Percentiles rank a stretch among this genome's conserved stretches.
These are phyloP conservation scores for Oropetium thomaeum DNA, from an alignment of 176 grass and related monocot genomes.

Conservation along the genomic window DNA sequence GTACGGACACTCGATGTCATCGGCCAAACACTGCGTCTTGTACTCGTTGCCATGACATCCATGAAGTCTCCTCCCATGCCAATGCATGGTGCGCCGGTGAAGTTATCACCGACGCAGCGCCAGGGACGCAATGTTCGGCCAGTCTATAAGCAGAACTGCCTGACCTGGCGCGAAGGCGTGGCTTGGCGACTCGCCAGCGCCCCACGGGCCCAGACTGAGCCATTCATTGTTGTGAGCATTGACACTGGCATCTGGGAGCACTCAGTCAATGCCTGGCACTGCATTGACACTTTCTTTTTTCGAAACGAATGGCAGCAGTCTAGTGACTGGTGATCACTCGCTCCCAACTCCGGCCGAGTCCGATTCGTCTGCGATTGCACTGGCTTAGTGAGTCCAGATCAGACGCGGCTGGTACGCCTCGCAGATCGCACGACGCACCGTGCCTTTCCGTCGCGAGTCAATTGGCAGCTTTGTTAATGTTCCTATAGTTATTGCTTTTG, in stretches of 20 bases:
- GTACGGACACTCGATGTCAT: neutral
- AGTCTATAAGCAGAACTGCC: neutral
- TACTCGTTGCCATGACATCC: neutral
- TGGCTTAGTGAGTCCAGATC: no score
- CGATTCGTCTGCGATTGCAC: no score
- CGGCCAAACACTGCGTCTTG: neutral
- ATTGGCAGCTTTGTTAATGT: no score
- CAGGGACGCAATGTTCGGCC: neutral
- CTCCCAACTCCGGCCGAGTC: no score
- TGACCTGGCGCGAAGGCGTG: neutral
- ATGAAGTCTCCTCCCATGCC: neutral
- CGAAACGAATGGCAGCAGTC: no score
- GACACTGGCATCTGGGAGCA: neutral
- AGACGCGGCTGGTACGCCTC: no score
- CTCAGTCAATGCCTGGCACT: neutral
- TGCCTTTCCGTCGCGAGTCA: no score
- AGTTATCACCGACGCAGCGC: neutral
- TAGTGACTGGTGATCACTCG: neutral
- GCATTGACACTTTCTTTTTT: no score
- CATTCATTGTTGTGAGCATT: neutral
- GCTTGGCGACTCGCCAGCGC: neutral
- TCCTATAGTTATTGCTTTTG: no score
- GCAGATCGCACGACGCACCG: no score
- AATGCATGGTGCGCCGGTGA: neutral
- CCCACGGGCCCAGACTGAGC: neutral